Evolutionary conservation across 1,139 yeast genomes (phyloP).

Genomic region (Zygosaccharomyces sapae): DNA sequence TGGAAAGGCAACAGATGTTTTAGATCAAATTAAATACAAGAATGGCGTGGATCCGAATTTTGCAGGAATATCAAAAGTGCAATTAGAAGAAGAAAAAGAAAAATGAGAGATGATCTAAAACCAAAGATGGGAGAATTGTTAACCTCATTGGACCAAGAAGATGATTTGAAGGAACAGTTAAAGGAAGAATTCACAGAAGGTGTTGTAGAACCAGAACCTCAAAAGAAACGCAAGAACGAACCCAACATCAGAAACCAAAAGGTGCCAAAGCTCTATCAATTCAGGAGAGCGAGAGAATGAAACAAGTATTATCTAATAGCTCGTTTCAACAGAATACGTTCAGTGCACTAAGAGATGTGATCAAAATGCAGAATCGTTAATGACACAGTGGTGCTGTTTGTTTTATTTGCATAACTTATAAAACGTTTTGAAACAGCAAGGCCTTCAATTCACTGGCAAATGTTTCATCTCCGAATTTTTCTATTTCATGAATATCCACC

Average conservation of each 20-base stretch:
- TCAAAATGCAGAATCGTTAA: slow-evolving; percentile 34
- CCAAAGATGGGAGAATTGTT: slow-evolving; percentile 65
- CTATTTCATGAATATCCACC: slow-evolving; percentile 37
- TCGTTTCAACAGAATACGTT: slow-evolving; percentile 56
- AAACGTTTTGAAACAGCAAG: slow-evolving; percentile 6
- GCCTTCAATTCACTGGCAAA: slow-evolving; percentile 15
- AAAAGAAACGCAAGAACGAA: slow-evolving; percentile 41
- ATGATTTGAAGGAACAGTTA: slow-evolving; percentile 22
- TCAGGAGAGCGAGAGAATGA: slow-evolving; percentile 54
- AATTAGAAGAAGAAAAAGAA: slow-evolving; percentile 60
- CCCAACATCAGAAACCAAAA: slow-evolving; percentile 59
- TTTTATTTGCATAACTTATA: slow-evolving; percentile 2
- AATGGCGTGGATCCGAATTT: slow-evolving; percentile 27
- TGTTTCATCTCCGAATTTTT: slow-evolving; percentile 20
- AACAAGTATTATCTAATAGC: slow-evolving; percentile 48
- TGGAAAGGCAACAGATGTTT: slow-evolving; percentile 36
- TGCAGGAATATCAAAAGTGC: slow-evolving; percentile 55
- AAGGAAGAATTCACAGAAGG: slow-evolving; percentile 22
- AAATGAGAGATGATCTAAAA: slow-evolving; percentile 55
- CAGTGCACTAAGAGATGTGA: slow-evolving; percentile 48
- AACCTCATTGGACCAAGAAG: slow-evolving; percentile 45
- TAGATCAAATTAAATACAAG: slow-evolving; percentile 37
- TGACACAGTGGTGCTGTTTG: too few relatives aligned
- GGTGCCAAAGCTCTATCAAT: slow-evolving; percentile 55
- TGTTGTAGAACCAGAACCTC: slow-evolving; percentile 20